Conservation (phyloP, 2,329 filamentous ascomycete genomes). For the Aquanectria penicillioides region DNA sequence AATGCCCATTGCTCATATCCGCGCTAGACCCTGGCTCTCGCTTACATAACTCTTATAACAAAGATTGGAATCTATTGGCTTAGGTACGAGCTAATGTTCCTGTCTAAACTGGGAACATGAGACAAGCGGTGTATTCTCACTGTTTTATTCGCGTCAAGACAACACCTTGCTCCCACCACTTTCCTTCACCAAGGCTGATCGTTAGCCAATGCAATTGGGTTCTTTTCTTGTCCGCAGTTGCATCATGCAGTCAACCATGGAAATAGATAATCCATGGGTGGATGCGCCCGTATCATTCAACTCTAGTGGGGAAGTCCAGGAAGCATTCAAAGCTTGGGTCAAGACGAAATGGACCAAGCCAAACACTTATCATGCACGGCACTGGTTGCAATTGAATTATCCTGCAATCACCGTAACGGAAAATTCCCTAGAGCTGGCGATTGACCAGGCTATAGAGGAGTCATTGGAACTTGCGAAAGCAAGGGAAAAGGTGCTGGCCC, state of each 20-base stretch:
- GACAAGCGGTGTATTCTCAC: neutral
- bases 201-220: neutral
- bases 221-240: neutral
- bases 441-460: neutral
- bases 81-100: neutral
- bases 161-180: neutral
- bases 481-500: neutral
- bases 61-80: neutral
- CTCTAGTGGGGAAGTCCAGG: neutral
- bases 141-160: neutral
- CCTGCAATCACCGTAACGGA: neutral
- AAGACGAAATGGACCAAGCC: neutral
- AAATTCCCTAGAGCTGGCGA: neutral
- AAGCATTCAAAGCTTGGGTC: conserved; percentile 3
- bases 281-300: neutral
- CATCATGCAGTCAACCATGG: neutral
- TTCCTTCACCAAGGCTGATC: neutral
- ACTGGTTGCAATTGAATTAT: neutral
- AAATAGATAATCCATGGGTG: neutral
- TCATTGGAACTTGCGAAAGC: neutral
- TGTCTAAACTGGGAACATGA: neutral
- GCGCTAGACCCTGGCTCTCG: too few species aligned
- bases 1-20: too few species aligned
- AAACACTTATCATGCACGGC: neutral
- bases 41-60: neutral